Base-by-base conservation (phyloP, 1,284 basidiomycete species). In the Pseudozyma tsukubaensis region DNA sequence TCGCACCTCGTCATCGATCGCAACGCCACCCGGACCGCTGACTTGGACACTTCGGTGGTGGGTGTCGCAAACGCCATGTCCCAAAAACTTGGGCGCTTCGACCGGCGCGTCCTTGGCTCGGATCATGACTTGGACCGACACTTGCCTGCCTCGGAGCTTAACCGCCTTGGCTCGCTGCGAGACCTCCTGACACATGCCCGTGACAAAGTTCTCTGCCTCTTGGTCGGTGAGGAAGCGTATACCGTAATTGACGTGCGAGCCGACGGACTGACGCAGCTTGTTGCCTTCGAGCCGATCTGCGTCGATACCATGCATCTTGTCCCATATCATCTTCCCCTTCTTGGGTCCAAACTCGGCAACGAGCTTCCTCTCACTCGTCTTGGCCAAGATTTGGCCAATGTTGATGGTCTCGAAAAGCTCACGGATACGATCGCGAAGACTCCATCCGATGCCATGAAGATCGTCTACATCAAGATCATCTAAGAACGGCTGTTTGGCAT, bases 21-120 rank as follows among this genome's bases (percentile, higher is more conserved):
- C 90, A 21, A 61, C 63, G 5, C 67, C 69, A 10, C 58, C 67
- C 0, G 73, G 67, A 1, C 63, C 65, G 9, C 87, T 85, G 1
- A 95, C 86, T 1, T 89, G 85, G 0, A 86, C 86, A 72, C 92
- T 92, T 81, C 91, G 92, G 83, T 90, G 94, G 86, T 91, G 92
- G 0, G 90, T 88, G 57, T 94, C 91, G 84, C 94, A 97, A 11
- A 89, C 85, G 1, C 96, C 96, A 80, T 98, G 95, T 0, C 96
- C 96, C 75, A 98, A 88, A 73, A 97, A 97, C 92, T 98, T 99
- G 0, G 95, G 91, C n/a, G 93, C 89, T 81, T 99, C 97, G 12
- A 92, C 87, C 0, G 95, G 94, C 0, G 96, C 94, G 56, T 89
- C 89, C 0, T 92, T 90, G 82, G 93, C 91, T 8, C 96, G 89